Conservation (phyloP, 2,329 filamentous ascomycete genomes). For the Talaromyces islandicus region DNA sequence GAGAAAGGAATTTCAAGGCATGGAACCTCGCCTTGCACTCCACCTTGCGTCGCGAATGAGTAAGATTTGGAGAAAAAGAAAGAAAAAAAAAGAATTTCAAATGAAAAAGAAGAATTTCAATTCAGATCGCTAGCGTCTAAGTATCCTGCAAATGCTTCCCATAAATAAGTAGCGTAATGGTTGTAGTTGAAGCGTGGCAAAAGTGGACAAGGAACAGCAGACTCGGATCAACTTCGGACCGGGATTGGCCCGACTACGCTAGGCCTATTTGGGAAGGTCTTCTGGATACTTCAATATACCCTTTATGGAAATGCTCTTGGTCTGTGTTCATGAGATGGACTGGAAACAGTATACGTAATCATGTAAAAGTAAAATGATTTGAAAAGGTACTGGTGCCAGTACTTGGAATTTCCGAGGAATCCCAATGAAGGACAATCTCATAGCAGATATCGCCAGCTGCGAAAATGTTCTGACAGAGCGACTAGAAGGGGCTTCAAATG, state of each 20-base stretch:
- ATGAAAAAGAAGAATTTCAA: background rate
- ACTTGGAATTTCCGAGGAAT: background rate
- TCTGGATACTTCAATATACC: too few species aligned
- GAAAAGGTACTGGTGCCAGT: background rate
- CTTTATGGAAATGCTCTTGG: background rate
- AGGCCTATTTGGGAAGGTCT: background rate
- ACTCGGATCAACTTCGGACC: background rate
- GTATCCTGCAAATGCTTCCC: background rate
- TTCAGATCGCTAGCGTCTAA: background rate
- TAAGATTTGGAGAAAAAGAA: background rate
- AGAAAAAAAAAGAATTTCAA: background rate
- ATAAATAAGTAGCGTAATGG: background rate
- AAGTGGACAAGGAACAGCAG: background rate
- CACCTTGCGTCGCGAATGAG: slow-evolving; percentile 45
- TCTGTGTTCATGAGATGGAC: background rate
- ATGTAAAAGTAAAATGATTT: background rate
- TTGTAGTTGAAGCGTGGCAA: background rate
- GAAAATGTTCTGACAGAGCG: too few species aligned
- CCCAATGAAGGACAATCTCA: too few species aligned
- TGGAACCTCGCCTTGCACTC: slow-evolving; percentile 47
- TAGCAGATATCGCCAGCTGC: too few species aligned
- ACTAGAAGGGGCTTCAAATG: too few species aligned
- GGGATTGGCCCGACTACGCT: background rate
- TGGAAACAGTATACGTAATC: background rate
- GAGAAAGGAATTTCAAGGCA: slow-evolving; percentile 42